Base-by-base conservation (phyloP, 2,329 filamentous ascomycete genomes). In the Fusarium proliferatum region DNA sequence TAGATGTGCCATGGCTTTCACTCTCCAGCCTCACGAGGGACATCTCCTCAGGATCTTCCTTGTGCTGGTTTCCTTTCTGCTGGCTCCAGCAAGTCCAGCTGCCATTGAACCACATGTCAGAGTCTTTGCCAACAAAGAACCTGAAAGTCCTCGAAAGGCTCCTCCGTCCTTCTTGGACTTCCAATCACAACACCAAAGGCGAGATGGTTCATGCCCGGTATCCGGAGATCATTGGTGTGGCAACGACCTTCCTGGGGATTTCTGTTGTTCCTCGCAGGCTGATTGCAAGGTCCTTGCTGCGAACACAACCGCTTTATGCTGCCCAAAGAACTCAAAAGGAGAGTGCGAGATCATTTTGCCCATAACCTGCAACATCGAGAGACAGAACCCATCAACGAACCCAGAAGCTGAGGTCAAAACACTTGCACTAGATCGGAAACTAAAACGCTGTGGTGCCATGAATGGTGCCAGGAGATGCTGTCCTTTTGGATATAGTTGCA, bases 221-320 rank as follows among this genome's bases (percentile, higher is more conserved):
- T 61, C 70, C 12, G 67, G 65, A 38, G 63, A 74, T n/a, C 53
- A 57, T 23, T 69, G 69, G 61, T 78, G 77, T 46, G 74, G 77
- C 33, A 67, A 39, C 16, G 51, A 59, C 9, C 61, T 77, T 34
- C 72, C 75, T 6, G 67, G 67, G 23, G 67, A 75, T 45, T 77
- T 78, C 46, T 78, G 77, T 28, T 78, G 77, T 36, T 63, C 71
- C 16, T 67, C 59, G 12, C 46, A 67, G 23, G 69, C 70, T 8
- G 42, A 49, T 23, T 78, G 77, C 60, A 73, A 73, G 49, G 55
- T 78, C 23, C 67, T 78, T 43, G 77, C 77, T 46, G 73, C 77
- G 42, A 78, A 78, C 36, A 78, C 77, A 17, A 78, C 77, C n/a
- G 60, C 67, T 33, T 17, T 78, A 13, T 78, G 77, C 53, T 78